These are phyloP conservation scores for Geotrichum candidum DNA, from an alignment of 1,139 yeast genomes.

Conservation along the genomic window DNA sequence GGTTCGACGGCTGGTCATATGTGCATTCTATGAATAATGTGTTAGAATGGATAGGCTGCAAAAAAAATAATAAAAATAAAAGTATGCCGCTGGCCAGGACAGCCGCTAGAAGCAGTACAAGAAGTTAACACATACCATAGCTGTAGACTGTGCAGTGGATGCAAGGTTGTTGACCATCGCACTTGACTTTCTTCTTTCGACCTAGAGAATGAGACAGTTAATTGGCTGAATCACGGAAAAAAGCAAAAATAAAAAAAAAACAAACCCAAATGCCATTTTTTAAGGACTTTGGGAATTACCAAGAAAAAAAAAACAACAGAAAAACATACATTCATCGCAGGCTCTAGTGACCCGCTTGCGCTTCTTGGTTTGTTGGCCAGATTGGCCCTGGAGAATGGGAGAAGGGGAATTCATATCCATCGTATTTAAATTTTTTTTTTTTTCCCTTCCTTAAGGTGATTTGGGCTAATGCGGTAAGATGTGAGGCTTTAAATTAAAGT, in stretches of 20 bases:
- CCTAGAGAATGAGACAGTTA: slow-evolving; percentile 20
- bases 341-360: slow-evolving; percentile 79
- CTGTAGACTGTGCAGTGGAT: slow-evolving; percentile 86
- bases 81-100: slow-evolving; percentile 26
- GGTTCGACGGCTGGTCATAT: slow-evolving; percentile 67
- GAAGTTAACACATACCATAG: slow-evolving; percentile 50
- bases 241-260: neutral
- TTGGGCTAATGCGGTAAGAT: neutral
- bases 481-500: neutral
- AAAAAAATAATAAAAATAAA: slow-evolving; percentile 7
- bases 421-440: no score
- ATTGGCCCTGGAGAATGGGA: neutral
- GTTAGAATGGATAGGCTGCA: neutral
- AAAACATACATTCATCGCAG: slow-evolving; percentile 63
- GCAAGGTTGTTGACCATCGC: slow-evolving; percentile 85
- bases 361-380: slow-evolving; percentile 35
- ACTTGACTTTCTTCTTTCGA: slow-evolving; percentile 67
- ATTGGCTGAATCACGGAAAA: neutral
- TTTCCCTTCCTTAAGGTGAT: neutral
- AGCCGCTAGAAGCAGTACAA: neutral
- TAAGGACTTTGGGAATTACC: neutral
- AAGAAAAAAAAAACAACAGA: slow-evolving; percentile 7
- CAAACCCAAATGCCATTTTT: neutral
- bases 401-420: neutral
- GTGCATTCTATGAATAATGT: slow-evolving; percentile 45